These are phyloP conservation scores for Protea cynaroides DNA, from an alignment of 164 flowering plant species.

Conservation along the genomic window DNA sequence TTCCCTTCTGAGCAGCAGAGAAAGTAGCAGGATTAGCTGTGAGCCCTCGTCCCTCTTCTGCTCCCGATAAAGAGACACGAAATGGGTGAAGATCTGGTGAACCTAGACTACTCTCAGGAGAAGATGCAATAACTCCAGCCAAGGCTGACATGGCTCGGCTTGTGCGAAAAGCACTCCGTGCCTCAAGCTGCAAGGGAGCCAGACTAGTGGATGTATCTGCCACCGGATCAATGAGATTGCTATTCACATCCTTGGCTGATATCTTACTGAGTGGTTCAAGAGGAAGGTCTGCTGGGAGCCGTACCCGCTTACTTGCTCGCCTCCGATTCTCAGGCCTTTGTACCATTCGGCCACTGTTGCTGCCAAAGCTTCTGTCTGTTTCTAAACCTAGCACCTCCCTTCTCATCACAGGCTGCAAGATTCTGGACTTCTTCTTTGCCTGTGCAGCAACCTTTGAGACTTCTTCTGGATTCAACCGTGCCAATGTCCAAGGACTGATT, in stretches of 20 bases:
- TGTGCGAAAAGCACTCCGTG: conserved; percentile 72
- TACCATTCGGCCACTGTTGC: conserved; percentile 52
- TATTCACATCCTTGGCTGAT: conserved; percentile 34
- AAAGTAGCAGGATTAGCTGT: conserved; percentile 30
- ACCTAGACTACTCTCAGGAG: conserved; percentile 89
- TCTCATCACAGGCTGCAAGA: conserved; percentile 72
- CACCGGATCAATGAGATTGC: conserved; percentile 18
- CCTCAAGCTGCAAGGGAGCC: conserved; percentile 82
- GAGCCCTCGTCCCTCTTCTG: conserved; percentile 57
- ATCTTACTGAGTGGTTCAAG: conserved; percentile 32
- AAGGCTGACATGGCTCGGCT: conserved; percentile 61
- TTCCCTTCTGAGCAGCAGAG: conserved; percentile 29
- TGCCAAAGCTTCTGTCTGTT: conserved; percentile 66
- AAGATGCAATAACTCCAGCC: conserved; percentile 48
- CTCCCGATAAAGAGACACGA: conserved; percentile 70
- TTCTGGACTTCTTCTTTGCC: conserved; percentile 81
- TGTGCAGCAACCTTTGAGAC: conserved; percentile 84
- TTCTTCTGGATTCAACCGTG: conserved; percentile 86
- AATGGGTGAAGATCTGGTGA: conserved; percentile 87
- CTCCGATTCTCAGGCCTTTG: conserved; percentile 52
- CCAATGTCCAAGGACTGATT: conserved; percentile 93
- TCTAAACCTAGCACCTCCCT: conserved; percentile 42
- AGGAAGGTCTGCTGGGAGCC: conserved; percentile 66
- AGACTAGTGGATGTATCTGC: conserved; percentile 42
- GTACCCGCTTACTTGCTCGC: conserved; percentile 49